Evolutionary conservation across 441 rosid genomes (phyloP).

Genomic region (Iberis amara): DNA sequence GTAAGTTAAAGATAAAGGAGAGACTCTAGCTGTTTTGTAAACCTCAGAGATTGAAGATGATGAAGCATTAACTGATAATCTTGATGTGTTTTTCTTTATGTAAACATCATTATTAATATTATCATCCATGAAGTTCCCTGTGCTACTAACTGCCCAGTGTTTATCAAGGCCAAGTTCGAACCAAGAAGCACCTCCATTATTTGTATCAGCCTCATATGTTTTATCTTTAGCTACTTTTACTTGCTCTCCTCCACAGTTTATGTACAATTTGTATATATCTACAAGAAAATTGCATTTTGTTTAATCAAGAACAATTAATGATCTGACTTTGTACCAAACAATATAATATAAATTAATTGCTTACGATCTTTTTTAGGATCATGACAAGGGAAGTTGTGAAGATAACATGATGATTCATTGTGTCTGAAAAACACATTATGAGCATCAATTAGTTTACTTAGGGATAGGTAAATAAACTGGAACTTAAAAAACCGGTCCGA

Average conservation of each 20-base stretch:
- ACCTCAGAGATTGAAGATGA: slow-evolving; percentile 35
- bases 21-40: slow-evolving; percentile 61
- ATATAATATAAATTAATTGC: slow-evolving; percentile 30
- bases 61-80: slow-evolving; percentile 37
- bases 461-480: no score
- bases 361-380: slow-evolving; percentile 43
- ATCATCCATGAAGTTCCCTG: slow-evolving; percentile 84
- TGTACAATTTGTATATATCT: slow-evolving; percentile 55
- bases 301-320: slow-evolving; percentile 15
- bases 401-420: slow-evolving; percentile 49
- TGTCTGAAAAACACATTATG: slow-evolving; percentile 10
- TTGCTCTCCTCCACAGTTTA: slow-evolving; percentile 81
- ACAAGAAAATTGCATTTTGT: slow-evolving; percentile 18
- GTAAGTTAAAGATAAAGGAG: slow-evolving; percentile 75
- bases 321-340: background rate
- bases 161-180: slow-evolving; percentile 30
- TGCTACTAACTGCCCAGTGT: slow-evolving; percentile 85
- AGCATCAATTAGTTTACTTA: no score
- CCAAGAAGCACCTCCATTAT: slow-evolving; percentile 73
- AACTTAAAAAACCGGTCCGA: no score
- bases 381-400: slow-evolving; percentile 59
- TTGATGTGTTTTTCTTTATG: slow-evolving; percentile 44
- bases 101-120: slow-evolving; percentile 57
- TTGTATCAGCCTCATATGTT: slow-evolving; percentile 52
- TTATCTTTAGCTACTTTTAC: slow-evolving; percentile 25